phyloP scores from a whole-genome alignment of 108 stramenopile genomes.

The Hondaea fermentalgiana region DNA sequence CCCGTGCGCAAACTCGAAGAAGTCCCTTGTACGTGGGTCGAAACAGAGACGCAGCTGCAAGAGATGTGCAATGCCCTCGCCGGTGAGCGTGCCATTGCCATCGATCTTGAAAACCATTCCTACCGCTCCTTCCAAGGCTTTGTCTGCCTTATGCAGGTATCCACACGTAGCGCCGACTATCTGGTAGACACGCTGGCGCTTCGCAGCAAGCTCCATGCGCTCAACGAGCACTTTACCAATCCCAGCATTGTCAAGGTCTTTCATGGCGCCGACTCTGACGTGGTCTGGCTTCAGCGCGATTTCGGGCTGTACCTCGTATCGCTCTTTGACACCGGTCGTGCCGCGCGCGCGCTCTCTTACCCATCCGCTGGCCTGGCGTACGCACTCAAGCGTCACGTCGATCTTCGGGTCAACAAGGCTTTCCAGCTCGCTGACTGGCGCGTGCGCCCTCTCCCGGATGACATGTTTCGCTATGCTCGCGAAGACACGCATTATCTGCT shows the following conservation, averaged over 20 bases:
- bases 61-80: neutral
- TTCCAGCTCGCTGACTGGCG: conserved; percentile 96
- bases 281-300: conserved; percentile 96
- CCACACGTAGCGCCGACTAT: conserved; percentile 55
- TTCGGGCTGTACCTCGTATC: conserved; percentile 91
- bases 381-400: conserved; percentile 64
- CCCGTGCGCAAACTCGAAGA: neutral
- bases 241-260: conserved; percentile 87
- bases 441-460: conserved; percentile 72
- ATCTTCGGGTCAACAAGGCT: conserved; percentile 67
- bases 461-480: conserved; percentile 70
- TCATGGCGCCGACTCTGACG: conserved; percentile 89
- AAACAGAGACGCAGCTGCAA: neutral
- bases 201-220: conserved; percentile 22
- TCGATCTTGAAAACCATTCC: conserved; percentile 83
- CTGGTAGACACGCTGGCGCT: conserved; percentile 86
- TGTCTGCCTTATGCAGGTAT: conserved; percentile 88
- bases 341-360: conserved; percentile 65
- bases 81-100: conserved; percentile 41
- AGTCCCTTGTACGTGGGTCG: neutral
- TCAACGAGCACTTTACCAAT: conserved; percentile 68
- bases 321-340: conserved; percentile 84
- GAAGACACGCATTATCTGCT: conserved; percentile 88
- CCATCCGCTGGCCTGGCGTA: conserved; percentile 67
- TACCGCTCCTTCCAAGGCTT: conserved; percentile 83